A percentile compares a stretch with the other conserved stretches of the same genome.
phyloP scores from a whole-genome alignment of 2,329 filamentous ascomycete genomes.

The Botrytis pseudocinerea region DNA sequence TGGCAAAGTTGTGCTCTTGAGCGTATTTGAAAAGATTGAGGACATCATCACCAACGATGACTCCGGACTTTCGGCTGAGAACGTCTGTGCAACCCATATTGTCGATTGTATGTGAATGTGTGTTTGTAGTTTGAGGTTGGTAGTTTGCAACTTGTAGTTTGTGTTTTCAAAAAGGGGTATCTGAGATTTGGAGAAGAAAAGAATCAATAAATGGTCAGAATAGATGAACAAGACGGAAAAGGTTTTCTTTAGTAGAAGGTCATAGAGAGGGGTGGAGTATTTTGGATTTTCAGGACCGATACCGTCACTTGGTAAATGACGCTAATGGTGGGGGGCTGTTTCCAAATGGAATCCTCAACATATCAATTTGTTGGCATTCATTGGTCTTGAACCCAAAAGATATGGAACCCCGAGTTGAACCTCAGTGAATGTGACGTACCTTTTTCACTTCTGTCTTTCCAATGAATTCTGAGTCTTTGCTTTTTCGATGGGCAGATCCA shows the following conservation, averaged over 20 bases:
- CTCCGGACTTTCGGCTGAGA: slow-evolving; percentile 63
- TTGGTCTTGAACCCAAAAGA: slow-evolving; percentile 10
- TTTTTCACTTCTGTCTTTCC: not conserved
- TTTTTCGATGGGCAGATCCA: not conserved
- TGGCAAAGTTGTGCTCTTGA: slow-evolving; percentile 82
- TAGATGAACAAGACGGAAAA: slow-evolving; percentile 12
- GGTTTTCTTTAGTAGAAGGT: slow-evolving; percentile 22
- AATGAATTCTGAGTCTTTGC: not conserved
- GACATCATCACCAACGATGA: slow-evolving; percentile 68
- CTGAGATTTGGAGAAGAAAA: slow-evolving; percentile 9
- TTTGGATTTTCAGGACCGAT: slow-evolving; percentile 29
- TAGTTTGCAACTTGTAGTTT: slow-evolving; percentile 24
- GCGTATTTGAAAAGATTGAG: slow-evolving; percentile 82
- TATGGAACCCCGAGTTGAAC: slow-evolving; percentile 8
- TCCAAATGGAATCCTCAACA: slow-evolving; percentile 20
- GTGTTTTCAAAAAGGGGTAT: slow-evolving; percentile 8
- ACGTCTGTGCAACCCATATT: slow-evolving; percentile 52
- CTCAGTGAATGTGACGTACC: slow-evolving; percentile 14
- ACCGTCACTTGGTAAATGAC: slow-evolving; percentile 24
- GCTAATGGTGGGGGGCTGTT: slow-evolving; percentile 31
- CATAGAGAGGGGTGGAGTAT: slow-evolving; percentile 20
- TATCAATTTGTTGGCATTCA: slow-evolving; percentile 16
- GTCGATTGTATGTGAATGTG: slow-evolving; percentile 25
- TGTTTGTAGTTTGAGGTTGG: slow-evolving; percentile 23
- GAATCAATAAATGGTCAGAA: slow-evolving; percentile 25